These are phyloP conservation scores for Platismatia glauca DNA, from an alignment of 495 filamentous ascomycete genomes.

Conservation along the genomic window DNA sequence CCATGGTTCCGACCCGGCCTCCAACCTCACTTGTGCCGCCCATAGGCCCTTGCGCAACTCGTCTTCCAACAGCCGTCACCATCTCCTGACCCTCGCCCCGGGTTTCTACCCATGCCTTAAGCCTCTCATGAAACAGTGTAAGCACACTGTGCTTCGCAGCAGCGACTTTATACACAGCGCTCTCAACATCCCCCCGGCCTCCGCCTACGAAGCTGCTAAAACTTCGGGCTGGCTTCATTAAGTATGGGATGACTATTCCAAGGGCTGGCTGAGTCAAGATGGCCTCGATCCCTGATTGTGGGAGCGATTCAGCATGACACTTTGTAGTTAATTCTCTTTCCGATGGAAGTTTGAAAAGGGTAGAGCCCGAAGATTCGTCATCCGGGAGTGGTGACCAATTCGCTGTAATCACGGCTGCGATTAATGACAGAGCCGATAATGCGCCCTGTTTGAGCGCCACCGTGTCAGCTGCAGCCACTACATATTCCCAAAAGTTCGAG, in stretches of 20 bases:
- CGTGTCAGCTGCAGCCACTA: constrained; percentile 47
- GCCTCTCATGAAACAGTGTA: constrained; percentile 33
- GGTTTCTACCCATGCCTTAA: constrained; percentile 29
- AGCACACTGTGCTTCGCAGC: constrained; percentile 51
- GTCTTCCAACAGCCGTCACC: constrained; percentile 34
- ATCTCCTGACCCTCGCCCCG: constrained; percentile 38
- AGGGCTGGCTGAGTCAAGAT: constrained; percentile 45
- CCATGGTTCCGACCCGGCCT: constrained; percentile 33
- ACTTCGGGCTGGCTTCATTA: constrained; percentile 49
- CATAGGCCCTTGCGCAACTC: constrained; percentile 38
- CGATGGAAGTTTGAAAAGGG: constrained; percentile 36
- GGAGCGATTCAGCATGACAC: constrained; percentile 35
- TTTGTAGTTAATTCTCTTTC: constrained; percentile 33
- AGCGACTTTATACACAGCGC: constrained; percentile 50
- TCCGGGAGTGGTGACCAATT: constrained; percentile 41
- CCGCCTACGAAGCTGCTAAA: constrained; percentile 52
- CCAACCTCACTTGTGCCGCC: constrained; percentile 31
- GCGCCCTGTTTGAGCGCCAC: constrained; percentile 51
- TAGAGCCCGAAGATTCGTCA: constrained; percentile 22
- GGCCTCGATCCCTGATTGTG: constrained; percentile 41
- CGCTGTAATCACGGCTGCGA: constrained; percentile 45
- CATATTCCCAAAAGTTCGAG: constrained; percentile 42
- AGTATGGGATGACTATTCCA: constrained; percentile 46
- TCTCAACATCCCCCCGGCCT: constrained; percentile 48
- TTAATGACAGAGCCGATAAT: constrained; percentile 45